Base-by-base conservation (phyloP, 208 protist species). In the Acanthamoeba lenticulata region DNA sequence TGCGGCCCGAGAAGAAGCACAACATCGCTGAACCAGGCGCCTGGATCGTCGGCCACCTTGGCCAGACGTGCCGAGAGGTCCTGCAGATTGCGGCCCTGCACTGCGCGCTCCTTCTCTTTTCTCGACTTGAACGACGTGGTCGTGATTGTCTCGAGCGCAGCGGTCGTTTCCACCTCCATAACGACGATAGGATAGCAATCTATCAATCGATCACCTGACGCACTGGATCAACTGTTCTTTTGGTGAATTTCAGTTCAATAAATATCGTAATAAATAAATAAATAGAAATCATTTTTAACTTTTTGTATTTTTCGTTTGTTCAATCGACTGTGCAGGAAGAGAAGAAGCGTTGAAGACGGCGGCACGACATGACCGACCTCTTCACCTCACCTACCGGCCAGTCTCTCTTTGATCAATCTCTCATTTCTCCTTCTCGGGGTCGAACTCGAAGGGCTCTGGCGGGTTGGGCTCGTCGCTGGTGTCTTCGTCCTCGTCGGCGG, bases 391-490 rank as follows among this genome's bases (percentile, higher is more conserved):
- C n/a, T n/a, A n/a, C n/a, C n/a, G n/a, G n/a, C n/a, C n/a, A n/a
- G n/a, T n/a, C n/a, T n/a, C n/a, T n/a, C n/a, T n/a, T n/a, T n/a
- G n/a, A n/a, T n/a, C n/a, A 52, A 52, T 67, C n/a, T 67, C 36
- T 62, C 52, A 57, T 55, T 85, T 89, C 29, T 95, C 67, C 79
- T 94, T 69, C 32, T 93, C 88, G 32, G 88, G 88, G 45, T 93
- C 88, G 34, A 44, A 93, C 57, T 94, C 91, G 69, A 94, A 94
- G 72, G 91, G 77, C 72, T 83, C 91, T 1, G 91, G 91, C 2
- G 91, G 91, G 62, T 38, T 42, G 44, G 91, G 91, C 72, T 94
- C 91, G 32, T 94, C 52, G 42, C 52, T 69, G 5, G 88, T 44
- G 77, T 94, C 74, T 21, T 79, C 60, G 21, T 88, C 45, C 27